These are phyloP conservation scores for Cordia subcordata DNA, from an alignment of 257 asterid genomes.

Conservation along the genomic window DNA sequence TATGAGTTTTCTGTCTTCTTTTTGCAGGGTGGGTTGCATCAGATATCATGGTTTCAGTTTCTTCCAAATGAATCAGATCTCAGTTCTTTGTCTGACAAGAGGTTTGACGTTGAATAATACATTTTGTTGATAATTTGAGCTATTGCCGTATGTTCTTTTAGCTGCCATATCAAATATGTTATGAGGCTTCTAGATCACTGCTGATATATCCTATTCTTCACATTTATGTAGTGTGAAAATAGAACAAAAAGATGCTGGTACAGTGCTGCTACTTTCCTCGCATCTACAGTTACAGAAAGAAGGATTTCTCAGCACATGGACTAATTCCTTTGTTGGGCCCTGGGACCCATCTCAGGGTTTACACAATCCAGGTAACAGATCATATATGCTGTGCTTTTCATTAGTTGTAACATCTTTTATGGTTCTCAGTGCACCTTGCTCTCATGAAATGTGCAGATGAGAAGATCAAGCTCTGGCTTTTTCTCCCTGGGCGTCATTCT, in stretches of 20 bases:
- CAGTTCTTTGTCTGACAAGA: constrained; percentile 60
- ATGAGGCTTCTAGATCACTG: not conserved
- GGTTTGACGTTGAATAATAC: constrained; percentile 39
- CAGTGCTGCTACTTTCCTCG: constrained; percentile 68
- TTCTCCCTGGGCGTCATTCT: constrained; percentile 83
- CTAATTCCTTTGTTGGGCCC: constrained; percentile 96
- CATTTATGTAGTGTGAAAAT: constrained; percentile 47
- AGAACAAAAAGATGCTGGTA: constrained; percentile 74
- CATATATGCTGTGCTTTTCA: constrained; percentile 16
- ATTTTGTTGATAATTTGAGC: not conserved
- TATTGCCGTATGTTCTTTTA: not conserved
- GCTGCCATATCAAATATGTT: not conserved
- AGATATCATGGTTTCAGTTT: constrained; percentile 99
- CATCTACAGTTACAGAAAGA: constrained; percentile 89
- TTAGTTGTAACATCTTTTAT: constrained; percentile 1
- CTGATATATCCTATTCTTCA: constrained; percentile 17
- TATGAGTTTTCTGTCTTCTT: constrained; percentile 13
- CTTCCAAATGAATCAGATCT: constrained; percentile 73
- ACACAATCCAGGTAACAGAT: constrained; percentile 87
- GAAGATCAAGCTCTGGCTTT: constrained; percentile 98
- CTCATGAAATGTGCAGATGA: constrained; percentile 58
- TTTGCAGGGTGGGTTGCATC: constrained; percentile 89
- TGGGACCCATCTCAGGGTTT: constrained; percentile 99
- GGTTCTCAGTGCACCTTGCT: constrained; percentile 27
- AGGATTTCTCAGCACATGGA: constrained; percentile 94